Base-by-base conservation (phyloP, 2,329 filamentous ascomycete species). In the Plectosphaerella sp. region DNA sequence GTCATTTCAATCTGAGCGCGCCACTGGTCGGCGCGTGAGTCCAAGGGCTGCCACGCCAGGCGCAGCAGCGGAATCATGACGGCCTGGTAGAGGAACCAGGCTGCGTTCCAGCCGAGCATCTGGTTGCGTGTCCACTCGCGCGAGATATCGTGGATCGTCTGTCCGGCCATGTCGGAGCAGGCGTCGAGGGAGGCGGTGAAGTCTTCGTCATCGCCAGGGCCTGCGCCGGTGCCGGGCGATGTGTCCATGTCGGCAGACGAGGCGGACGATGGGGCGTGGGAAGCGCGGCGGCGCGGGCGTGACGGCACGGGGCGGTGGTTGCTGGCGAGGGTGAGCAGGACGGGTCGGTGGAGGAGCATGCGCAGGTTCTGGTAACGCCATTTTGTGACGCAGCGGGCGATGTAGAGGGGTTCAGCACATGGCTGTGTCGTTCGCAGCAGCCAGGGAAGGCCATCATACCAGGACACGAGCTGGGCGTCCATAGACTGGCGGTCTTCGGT, bases 281-380 rank as follows among this genome's bases (percentile, higher is more conserved):
- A 48, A 3, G 47, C 47, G 10, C 47, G 35, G 10, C 47, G 47
- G 4, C 37, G 47, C 7, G 47, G 22, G 18, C 47, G 47, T 3
- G 36, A 14, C 3, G 36, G 36, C 14, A 28, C 35, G 2, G 47
- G 47, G 14, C 47, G 18, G 20, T 48, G 33, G 63, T 79, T 74
- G 59, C 79, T 75, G 62, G 83, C 75, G 61, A 88, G 72, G 68
- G 82, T 86, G 5, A 92, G 76, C 2, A 92, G 75, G 0, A 87
- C 83, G 0, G 88, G 88, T 3, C 89, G 78, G 65, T 91, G 86
- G 20, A 92, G 79, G 1, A 92, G 78, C 69, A 91, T 87, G 45
- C 88, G 84, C 47, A 91, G 78, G 60, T 90, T 91, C 63, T 89
- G 84, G 64, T 89, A 92, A 11, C 88, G 80, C 89, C 88, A 92